These are phyloP conservation scores for Suillus cothurnatus DNA, from an alignment of 768 basidiomycete species.

Conservation along the genomic window DNA sequence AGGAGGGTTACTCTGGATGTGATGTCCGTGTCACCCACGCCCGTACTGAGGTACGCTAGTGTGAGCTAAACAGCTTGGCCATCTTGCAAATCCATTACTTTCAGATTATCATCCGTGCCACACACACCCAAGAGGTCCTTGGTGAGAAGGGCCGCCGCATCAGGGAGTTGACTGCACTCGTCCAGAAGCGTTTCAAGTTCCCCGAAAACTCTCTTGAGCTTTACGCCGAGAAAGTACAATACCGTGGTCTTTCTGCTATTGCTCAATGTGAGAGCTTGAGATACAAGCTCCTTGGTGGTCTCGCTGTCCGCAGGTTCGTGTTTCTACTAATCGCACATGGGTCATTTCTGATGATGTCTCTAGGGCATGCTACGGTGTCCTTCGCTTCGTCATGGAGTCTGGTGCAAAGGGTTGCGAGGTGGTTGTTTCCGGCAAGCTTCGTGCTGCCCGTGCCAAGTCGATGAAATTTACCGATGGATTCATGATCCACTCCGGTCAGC, in stretches of 20 bases:
- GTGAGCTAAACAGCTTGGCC: constrained; percentile 6
- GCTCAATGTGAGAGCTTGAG: constrained; percentile 98
- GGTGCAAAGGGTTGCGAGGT: constrained; percentile 99
- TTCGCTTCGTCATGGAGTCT: constrained; percentile 99
- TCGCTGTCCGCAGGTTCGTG: constrained; percentile 87
- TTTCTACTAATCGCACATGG: constrained; percentile 1
- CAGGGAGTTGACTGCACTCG: constrained; percentile 96
- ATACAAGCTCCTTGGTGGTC: constrained; percentile 99
- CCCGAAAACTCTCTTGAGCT: constrained; percentile 98
- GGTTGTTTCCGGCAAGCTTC: constrained; percentile 98
- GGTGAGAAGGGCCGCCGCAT: constrained; percentile 99
- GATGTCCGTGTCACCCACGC: constrained; percentile 99
- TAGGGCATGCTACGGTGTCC: constrained; percentile 99
- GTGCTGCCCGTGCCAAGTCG: constrained; percentile 98
- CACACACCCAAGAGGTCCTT: constrained; percentile 98
- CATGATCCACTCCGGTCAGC: constrained; percentile 99
- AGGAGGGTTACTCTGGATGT: constrained; percentile 99
- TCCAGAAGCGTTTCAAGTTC: constrained; percentile 99
- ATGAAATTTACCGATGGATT: constrained; percentile 99
- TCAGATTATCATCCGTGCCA: constrained; percentile 99
- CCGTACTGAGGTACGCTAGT: constrained; percentile 79
- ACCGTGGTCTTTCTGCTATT: constrained; percentile 96
- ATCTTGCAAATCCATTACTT: constrained; percentile 4
- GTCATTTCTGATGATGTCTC: not conserved
- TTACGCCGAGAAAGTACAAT: constrained; percentile 99